A percentile compares a stretch with the other conserved stretches of the same genome.
phyloP scores from a whole-genome alignment of 495 filamentous ascomycete species.

The Penicillium herquei region DNA sequence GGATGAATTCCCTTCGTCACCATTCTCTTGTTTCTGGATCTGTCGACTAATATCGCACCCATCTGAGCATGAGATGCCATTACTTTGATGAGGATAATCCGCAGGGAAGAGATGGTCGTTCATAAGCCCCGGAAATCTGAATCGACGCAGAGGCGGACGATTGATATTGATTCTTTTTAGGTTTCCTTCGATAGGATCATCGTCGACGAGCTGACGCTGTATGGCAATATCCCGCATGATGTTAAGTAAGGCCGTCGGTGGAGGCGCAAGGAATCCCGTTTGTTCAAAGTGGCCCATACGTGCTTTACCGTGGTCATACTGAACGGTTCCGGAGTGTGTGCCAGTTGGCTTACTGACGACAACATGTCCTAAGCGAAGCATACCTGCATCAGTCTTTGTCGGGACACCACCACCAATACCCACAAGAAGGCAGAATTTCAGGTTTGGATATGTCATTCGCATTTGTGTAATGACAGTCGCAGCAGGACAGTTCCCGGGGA shows the following conservation, averaged over 20 bases:
- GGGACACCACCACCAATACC: neutral
- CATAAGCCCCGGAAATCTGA: neutral
- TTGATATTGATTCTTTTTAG: neutral
- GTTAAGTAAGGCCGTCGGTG: neutral
- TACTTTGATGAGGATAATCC: slow-evolving; percentile 19
- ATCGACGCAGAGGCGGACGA: neutral
- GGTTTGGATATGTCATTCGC: neutral
- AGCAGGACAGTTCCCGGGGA: neutral
- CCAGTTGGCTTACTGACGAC: neutral
- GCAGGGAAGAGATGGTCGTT: slow-evolving; percentile 27
- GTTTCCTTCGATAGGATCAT: neutral
- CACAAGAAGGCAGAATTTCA: neutral
- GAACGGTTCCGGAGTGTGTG: neutral
- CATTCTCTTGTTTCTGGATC: slow-evolving; percentile 9
- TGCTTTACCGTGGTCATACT: neutral
- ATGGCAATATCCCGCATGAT: neutral
- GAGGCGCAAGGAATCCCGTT: neutral
- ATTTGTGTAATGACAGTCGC: neutral
- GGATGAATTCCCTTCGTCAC: slow-evolving; percentile 15
- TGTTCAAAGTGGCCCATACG: neutral
- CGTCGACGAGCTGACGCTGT: neutral
- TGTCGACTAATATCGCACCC: slow-evolving; percentile 11
- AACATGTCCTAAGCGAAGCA: neutral
- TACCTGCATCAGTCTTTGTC: neutral
- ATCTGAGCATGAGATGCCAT: slow-evolving; percentile 12